Base-by-base conservation (phyloP, 2,329 filamentous ascomycete species). In the Exophiala sideris region DNA sequence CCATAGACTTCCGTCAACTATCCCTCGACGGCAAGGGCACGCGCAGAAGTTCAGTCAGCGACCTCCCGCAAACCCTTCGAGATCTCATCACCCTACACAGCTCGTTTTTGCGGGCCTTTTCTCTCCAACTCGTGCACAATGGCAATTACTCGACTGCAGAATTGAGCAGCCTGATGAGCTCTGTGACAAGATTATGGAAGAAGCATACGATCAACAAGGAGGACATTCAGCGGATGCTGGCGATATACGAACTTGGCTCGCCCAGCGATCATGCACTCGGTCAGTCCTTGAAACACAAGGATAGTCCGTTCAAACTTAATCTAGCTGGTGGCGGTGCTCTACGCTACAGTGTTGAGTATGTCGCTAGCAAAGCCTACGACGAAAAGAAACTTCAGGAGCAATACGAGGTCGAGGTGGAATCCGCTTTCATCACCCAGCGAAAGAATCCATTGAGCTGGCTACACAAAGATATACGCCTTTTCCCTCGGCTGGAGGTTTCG, bases 101-200 rank as follows among this genome's bases (percentile, higher is more conserved):
- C 38, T 78, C 84, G 9, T 87, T 91, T 61, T 75, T 89, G 54
- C 84, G 85, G 64, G 84, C 86, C 0, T 73, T 89, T 20, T 79
- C 81, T 0, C 72, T 91, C 8, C 86, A 90, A 64, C 79, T 83
- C 56, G 85, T 85, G 1, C 87, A 91, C 70, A 83, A 86, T 67
- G 84, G 85, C 55, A 72, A 74, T 29, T 74, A 77, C 44, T 76
- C 81, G 0, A 84, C 88, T 0, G 80, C 84, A 20, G 85, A 89
- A 63, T 68, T 90, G 41, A 75, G 78, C 34, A 73, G 77, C 29
- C 75, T 91, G 34, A 77, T 80, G 33, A 82, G 82, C 8, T 78
- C 83, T 52, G 76, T 89, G 38, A 81, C 86, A 10, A 79, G 83
- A 59, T 75, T 85, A 35, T 91, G 87, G 87, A 85, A 86, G 55